Evolutionary conservation across 2,329 filamentous ascomycete genomes (phyloP).

Genomic region (Paecilomyces sp.): DNA sequence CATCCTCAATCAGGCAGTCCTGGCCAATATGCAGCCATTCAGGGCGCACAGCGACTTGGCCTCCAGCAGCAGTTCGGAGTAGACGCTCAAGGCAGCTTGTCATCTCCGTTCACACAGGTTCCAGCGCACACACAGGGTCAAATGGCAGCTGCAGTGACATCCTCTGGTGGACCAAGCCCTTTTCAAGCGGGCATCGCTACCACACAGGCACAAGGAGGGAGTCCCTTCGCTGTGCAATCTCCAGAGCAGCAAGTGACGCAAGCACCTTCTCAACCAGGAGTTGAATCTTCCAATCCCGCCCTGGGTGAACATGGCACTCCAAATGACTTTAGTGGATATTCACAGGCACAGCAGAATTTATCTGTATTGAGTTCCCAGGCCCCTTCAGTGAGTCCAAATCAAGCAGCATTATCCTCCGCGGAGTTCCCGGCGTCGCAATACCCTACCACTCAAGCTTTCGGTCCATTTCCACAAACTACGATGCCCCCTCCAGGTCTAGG

Average conservation of each 20-base stretch:
- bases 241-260: not conserved
- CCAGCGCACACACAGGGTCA: not conserved
- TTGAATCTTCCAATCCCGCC: not conserved
- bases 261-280: not conserved
- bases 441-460: not conserved
- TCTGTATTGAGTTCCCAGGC: not conserved
- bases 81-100: constrained; percentile 1
- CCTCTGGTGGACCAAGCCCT: not conserved
- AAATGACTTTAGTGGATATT: not conserved
- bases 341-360: not conserved
- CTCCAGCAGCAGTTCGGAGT: not conserved
- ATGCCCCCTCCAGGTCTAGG: not conserved
- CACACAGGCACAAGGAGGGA: not conserved
- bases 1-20: constrained; percentile 4
- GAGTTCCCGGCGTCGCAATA: not conserved
- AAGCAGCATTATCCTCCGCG: not conserved
- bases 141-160: not conserved
- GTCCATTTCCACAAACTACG: not conserved
- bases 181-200: not conserved
- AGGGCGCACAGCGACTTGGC: not conserved
- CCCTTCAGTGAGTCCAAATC: not conserved
- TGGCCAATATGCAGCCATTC: not conserved
- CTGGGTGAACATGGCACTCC: not conserved
- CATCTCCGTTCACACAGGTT: not conserved
- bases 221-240: not conserved